Conservation (phyloP, 495 filamentous ascomycete genomes). For the Penicillium nucicola region DNA sequence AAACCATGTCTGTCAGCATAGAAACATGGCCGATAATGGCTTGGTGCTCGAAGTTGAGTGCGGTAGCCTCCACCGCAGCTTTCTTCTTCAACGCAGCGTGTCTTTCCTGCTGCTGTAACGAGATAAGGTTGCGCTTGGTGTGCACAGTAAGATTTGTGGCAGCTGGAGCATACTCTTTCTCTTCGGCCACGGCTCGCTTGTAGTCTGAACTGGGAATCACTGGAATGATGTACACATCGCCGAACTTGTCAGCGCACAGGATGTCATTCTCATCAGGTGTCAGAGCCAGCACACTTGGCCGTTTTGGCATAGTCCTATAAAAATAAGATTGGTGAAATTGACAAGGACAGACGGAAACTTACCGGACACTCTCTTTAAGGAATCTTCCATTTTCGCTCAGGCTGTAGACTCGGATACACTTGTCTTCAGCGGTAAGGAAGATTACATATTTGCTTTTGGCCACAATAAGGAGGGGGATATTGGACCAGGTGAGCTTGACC, state of each 20-base stretch:
- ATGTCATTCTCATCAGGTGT: slow-evolving; percentile 66
- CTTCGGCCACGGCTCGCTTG: slow-evolving; percentile 13
- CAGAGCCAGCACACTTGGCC: slow-evolving; percentile 70
- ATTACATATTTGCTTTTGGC: slow-evolving; percentile 63
- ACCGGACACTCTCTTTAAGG: slow-evolving; percentile 70
- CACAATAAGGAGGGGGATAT: slow-evolving; percentile 58
- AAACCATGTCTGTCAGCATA: slow-evolving; percentile 73
- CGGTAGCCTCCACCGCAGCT: slow-evolving; percentile 35
- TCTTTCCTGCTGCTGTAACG: slow-evolving; percentile 68
- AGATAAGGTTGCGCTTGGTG: slow-evolving; percentile 70
- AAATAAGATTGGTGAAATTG: slow-evolving; percentile 7
- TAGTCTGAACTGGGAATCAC: slow-evolving; percentile 52
- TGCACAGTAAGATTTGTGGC: slow-evolving; percentile 80
- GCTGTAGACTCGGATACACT: slow-evolving; percentile 78
- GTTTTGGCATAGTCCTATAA: slow-evolving; percentile 79
- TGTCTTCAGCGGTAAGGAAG: slow-evolving; percentile 83
- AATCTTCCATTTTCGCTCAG: slow-evolving; percentile 59
- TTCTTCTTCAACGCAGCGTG: slow-evolving; percentile 31
- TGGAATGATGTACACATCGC: slow-evolving; percentile 90
- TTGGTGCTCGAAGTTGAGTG: slow-evolving; percentile 62
- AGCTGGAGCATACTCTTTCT: slow-evolving; percentile 47
- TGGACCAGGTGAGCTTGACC: slow-evolving; percentile 30
- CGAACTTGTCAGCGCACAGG: slow-evolving; percentile 87
- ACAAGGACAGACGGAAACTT: slow-evolving; percentile 10
- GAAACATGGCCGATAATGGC: slow-evolving; percentile 91